A percentile compares a stretch with the other conserved stretches of the same genome.
Evolutionary conservation across 805 yeast genomes (phyloP).

Genomic region (Peterozyma toletana): DNA sequence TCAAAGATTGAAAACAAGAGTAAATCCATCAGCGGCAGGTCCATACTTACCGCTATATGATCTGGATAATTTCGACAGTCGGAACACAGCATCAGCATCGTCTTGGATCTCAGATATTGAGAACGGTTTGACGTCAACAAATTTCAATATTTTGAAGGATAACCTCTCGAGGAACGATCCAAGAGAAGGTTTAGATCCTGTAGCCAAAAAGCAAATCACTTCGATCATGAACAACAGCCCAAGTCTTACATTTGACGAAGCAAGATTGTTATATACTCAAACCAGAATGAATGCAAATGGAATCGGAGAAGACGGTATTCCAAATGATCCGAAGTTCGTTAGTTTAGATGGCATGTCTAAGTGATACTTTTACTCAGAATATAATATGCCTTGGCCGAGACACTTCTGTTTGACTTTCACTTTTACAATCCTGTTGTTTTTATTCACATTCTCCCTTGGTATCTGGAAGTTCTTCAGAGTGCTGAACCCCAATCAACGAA

Average conservation of each 20-base stretch:
- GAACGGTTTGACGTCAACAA: constrained; percentile 50
- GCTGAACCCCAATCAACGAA: too few species aligned
- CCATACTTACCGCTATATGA: neutral
- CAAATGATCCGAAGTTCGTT: constrained; percentile 7
- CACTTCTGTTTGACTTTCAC: too few species aligned
- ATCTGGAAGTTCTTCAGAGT: too few species aligned
- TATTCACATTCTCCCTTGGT: too few species aligned
- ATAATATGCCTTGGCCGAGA: too few species aligned
- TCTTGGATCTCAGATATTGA: constrained; percentile 39
- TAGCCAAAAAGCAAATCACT: constrained; percentile 43
- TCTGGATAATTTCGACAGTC: neutral
- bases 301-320: constrained; percentile 23
- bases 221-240: constrained; percentile 42
- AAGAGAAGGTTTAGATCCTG: constrained; percentile 55
- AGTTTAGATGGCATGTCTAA: constrained; percentile 12
- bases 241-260: constrained; percentile 57
- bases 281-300: constrained; percentile 38
- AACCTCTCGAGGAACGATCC: constrained; percentile 40
- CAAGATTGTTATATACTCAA: constrained; percentile 48
- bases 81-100: neutral
- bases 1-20: neutral
- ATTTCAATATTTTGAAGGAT: constrained; percentile 43
- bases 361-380: too few species aligned
- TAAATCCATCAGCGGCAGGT: neutral
- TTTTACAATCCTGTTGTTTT: too few species aligned